Evolutionary conservation across 805 yeast genomes (phyloP), one percentile per base, ranked within the genome.

Genomic region (Wickerhamiella allomyrinae): DNA sequence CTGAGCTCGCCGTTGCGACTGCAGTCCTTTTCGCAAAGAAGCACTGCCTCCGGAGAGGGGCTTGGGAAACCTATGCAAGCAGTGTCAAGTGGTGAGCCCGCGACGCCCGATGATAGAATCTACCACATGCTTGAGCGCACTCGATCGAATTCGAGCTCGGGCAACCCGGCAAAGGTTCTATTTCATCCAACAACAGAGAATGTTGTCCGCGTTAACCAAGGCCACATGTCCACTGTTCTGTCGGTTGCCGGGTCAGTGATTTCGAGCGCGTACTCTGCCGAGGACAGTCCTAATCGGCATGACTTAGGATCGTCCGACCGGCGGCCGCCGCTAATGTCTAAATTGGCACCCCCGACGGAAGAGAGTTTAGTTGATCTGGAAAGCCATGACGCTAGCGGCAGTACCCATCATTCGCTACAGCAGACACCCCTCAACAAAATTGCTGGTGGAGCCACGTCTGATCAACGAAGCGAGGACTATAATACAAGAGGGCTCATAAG

Each of bases 231-330:
- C 31, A 27, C 37, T 3, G 19, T 33, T 5, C 41, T 40, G 4
- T 48, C 51, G 7, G 22, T 39, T 17, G 7, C 42, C 2, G 51
- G 51, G 4, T 45, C 47, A 2, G 40, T 47, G 3, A 41, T 43
- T 19, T 22, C 40, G 9, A 9, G 27, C 35, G 5, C 20, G 7
- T 17, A 10, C 15, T 15, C 11, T 3, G 27, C 3, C 27, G 20
- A 22, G 3, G 33, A 19, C 13, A 24, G 23, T 7, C 23, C 29
- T 6, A n/a, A 7, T 11, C 20, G 37, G 3, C 17, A 17, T 8
- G 31, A 27, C 31, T n/a, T 17, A 11, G 11, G 13, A n/a, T n/a
- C n/a, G 5, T 11, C 17, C 6, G 31, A 17, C 31, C 13, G 31
- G 11, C 31, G 31, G 17, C 31, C 31, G 4, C 15, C 15, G 8